Evolutionary conservation across 1,139 yeast species (phyloP).

Genomic region (Pichia sp.): DNA sequence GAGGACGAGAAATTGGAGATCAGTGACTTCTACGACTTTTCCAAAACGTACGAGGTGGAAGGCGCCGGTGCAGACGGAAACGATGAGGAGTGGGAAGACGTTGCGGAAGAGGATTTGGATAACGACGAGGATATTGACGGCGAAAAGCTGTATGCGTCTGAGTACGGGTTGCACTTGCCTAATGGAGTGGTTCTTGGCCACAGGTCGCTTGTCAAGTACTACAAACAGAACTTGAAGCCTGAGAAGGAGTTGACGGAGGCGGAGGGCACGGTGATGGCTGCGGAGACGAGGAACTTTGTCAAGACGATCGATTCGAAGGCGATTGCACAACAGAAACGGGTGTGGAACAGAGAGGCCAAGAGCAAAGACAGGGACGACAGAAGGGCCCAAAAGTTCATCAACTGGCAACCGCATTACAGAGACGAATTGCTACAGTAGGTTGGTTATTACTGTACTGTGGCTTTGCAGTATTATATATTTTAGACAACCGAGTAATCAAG

Average conservation of each 20-base stretch:
- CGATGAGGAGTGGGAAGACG: conserved; percentile 38
- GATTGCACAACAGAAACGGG: conserved; percentile 62
- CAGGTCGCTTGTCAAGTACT: conserved; percentile 80
- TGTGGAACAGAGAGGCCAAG: conserved; percentile 68
- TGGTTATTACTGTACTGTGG: neutral
- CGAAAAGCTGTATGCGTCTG: conserved; percentile 50
- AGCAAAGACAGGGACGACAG: conserved; percentile 69
- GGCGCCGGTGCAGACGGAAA: conserved; percentile 41
- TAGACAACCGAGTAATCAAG: too few relatives aligned
- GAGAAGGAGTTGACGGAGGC: conserved; percentile 75
- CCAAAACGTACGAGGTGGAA: conserved; percentile 49
- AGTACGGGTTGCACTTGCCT: conserved; percentile 78
- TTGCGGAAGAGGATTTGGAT: conserved; percentile 38
- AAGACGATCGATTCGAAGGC: conserved; percentile 48
- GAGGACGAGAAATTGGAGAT: conserved; percentile 77
- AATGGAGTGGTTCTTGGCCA: conserved; percentile 88
- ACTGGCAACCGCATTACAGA: conserved; percentile 87
- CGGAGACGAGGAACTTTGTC: conserved; percentile 75
- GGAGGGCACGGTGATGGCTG: conserved; percentile 90
- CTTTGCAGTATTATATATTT: too few relatives aligned
- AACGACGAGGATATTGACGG: conserved; percentile 37
- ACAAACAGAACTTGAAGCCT: conserved; percentile 77
- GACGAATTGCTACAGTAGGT: conserved; percentile 78
- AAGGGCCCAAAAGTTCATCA: conserved; percentile 74
- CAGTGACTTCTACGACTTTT: conserved; percentile 82